Percentiles rank a stretch among this genome's conserved stretches.
phyloP scores from a whole-genome alignment of 768 basidiomycete species.

The Boletellus ananas region DNA sequence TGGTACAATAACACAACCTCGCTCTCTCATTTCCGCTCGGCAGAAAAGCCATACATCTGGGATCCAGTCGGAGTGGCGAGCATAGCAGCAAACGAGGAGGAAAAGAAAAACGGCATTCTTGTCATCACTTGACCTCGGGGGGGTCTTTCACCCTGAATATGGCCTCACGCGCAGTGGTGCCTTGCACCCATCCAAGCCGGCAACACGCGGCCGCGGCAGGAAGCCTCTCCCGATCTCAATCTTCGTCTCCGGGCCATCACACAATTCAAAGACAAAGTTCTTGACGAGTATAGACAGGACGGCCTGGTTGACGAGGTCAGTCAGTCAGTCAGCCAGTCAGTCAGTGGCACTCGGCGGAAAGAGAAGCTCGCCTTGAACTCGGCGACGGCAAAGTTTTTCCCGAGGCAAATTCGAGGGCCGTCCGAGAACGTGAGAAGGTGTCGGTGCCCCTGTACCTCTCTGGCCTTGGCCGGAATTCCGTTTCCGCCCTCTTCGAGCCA shows the following conservation, averaged over 20 bases:
- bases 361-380: constrained; percentile 29
- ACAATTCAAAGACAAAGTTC: constrained; percentile 36
- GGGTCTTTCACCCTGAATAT: constrained; percentile 1
- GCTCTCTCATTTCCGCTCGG: too few species aligned
- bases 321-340: too few species aligned
- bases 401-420: constrained; percentile 49
- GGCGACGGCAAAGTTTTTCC: constrained; percentile 45
- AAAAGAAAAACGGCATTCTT: too few species aligned
- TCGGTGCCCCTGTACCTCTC: constrained; percentile 45
- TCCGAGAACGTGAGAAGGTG: constrained; percentile 51
- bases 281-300: constrained; percentile 39
- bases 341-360: too few species aligned
- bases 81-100: too few species aligned
- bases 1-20: too few species aligned
- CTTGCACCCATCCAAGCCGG: constrained; percentile 20
- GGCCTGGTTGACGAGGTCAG: constrained; percentile 26
- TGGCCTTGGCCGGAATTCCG: constrained; percentile 27
- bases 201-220: constrained; percentile 13
- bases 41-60: too few species aligned
- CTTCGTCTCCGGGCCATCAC: constrained; percentile 35
- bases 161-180: constrained; percentile 26
- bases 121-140: too few species aligned
- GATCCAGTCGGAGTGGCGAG: too few species aligned
- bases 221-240: constrained; percentile 15
- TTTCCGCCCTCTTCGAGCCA: constrained; percentile 44